phyloP scores from a whole-genome alignment of 176 grass and related monocot species.

The Rhynchospora breviuscula region DNA sequence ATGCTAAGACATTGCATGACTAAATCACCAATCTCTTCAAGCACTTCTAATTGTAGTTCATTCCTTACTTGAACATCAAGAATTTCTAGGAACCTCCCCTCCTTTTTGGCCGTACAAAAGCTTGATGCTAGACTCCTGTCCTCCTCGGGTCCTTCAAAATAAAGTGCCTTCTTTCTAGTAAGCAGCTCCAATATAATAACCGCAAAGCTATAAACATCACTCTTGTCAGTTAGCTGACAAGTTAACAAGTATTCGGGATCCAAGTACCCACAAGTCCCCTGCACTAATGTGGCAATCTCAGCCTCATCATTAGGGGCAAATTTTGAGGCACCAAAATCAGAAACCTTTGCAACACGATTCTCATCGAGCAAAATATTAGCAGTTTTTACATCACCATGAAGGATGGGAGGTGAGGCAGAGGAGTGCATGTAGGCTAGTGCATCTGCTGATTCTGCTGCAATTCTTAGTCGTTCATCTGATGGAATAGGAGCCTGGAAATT shows the following conservation, averaged over 20 bases:
- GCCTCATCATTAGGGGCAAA: conserved; percentile 37
- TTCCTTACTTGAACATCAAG: conserved; percentile 38
- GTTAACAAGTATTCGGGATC: conserved; percentile 53
- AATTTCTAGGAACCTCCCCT: conserved; percentile 31
- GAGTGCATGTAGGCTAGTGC: conserved; percentile 50
- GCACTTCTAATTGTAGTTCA: conserved; percentile 24
- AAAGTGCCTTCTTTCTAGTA: conserved; percentile 51
- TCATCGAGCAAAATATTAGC: conserved; percentile 53
- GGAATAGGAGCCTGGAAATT: conserved; percentile 10
- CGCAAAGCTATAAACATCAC: conserved; percentile 65
- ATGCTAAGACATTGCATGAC: conserved; percentile 48
- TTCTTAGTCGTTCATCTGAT: conserved; percentile 12
- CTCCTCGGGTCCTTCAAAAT: conserved; percentile 36
- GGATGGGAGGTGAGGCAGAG: conserved; percentile 36
- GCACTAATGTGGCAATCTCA: conserved; percentile 49
- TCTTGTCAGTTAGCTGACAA: conserved; percentile 50
- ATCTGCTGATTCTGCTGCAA: conserved; percentile 42
- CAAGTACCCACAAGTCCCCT: conserved; percentile 61
- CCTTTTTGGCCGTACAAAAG: conserved; percentile 35
- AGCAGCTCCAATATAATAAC: conserved; percentile 59
- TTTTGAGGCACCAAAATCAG: conserved; percentile 60
- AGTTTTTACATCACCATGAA: conserved; percentile 68
- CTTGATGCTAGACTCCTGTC: conserved; percentile 40
- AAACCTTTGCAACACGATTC: conserved; percentile 41
- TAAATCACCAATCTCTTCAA: conserved; percentile 37